Evolutionary conservation across 805 yeast species (phyloP).

Genomic region (Metschnikowia lunata): DNA sequence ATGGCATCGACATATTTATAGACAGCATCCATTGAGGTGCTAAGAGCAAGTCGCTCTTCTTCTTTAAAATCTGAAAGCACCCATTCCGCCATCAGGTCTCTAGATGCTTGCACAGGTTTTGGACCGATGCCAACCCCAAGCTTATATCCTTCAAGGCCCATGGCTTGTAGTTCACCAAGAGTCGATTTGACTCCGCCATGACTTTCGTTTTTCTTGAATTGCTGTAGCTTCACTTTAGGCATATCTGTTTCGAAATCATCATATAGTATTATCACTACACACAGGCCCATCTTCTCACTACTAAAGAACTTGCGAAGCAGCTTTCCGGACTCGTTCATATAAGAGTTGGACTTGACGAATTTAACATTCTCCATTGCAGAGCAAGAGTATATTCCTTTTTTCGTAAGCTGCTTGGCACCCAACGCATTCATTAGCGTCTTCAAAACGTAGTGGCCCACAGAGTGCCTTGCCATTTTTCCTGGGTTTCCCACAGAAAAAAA

Average conservation of each 20-base stretch:
- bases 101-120: constrained; percentile 31
- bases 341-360: constrained; percentile 34
- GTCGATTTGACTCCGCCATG: constrained; percentile 38
- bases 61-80: constrained; percentile 33
- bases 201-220: constrained; percentile 33
- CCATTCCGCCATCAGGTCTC: constrained; percentile 37
- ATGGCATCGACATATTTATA: constrained; percentile 22
- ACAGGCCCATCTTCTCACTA: constrained; percentile 15
- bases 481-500: constrained; percentile 39
- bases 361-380: constrained; percentile 21
- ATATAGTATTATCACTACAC: constrained; percentile 25
- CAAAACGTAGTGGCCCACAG: constrained; percentile 35
- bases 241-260: constrained; percentile 38
- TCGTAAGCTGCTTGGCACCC: constrained; percentile 27
- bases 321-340: constrained; percentile 38
- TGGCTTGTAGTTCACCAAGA: constrained; percentile 8
- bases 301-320: constrained; percentile 25
- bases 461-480: constrained; percentile 37
- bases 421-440: constrained; percentile 23
- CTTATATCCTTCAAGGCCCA: constrained; percentile 19
- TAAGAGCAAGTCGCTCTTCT: constrained; percentile 21
- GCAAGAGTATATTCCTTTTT: constrained; percentile 27
- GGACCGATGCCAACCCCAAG: constrained; percentile 42
- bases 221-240: constrained; percentile 27
- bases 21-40: constrained; percentile 12